These are phyloP conservation scores for Scalesia atractyloides DNA, from an alignment of 129 eudicot genomes.

Conservation along the genomic window DNA sequence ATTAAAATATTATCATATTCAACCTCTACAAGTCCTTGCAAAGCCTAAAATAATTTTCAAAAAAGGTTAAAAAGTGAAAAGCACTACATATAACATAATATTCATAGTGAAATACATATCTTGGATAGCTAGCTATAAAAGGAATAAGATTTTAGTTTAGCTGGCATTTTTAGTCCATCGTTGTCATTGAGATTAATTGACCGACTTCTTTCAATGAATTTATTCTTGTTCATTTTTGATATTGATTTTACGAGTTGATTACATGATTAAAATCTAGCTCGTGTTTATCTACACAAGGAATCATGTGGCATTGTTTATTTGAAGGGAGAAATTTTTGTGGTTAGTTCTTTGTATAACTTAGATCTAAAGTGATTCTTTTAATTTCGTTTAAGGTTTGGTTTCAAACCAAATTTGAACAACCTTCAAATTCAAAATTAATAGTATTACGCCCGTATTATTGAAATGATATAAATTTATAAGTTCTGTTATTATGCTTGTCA, in stretches of 20 bases:
- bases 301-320: neutral
- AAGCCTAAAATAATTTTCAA: neutral
- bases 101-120: neutral
- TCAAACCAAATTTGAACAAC: too few relatives aligned
- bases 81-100: neutral
- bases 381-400: too few relatives aligned
- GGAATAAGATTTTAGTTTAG: neutral
- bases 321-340: neutral
- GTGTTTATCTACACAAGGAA: neutral
- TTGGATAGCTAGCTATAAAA: too few relatives aligned
- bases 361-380: neutral
- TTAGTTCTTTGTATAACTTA: neutral
- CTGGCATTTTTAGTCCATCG: neutral
- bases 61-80: neutral
- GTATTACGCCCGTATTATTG: too few relatives aligned
- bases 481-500: too few relatives aligned
- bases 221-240: neutral
- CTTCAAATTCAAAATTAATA: too few relatives aligned
- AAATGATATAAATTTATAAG: too few relatives aligned
- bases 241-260: neutral
- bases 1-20: neutral
- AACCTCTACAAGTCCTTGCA: neutral
- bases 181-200: neutral
- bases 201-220: neutral
- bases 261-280: neutral